These are phyloP conservation scores for Ogataea chonburiensis DNA, from an alignment of 805 yeast genomes.

Conservation along the genomic window DNA sequence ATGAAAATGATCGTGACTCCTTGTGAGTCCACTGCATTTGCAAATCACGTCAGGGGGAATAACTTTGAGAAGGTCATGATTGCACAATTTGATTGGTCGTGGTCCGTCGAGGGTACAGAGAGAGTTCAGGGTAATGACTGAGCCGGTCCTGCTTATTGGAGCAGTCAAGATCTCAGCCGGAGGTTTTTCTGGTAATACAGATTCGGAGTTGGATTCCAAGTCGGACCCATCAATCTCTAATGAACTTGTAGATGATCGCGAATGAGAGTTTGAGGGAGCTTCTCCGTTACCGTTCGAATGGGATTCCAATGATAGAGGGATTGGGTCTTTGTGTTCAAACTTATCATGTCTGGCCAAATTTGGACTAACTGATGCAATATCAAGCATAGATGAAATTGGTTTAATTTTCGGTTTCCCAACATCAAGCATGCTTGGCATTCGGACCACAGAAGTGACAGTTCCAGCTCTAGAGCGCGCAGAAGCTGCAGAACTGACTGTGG, in stretches of 20 bases:
- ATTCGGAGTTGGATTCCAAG: too few relatives aligned
- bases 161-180: too few relatives aligned
- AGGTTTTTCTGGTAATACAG: too few relatives aligned
- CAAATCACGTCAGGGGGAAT: slow-evolving; percentile 27
- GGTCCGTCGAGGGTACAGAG: slow-evolving; percentile 26
- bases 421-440: slow-evolving; percentile 17
- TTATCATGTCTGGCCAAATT: too few relatives aligned
- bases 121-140: slow-evolving; percentile 20
- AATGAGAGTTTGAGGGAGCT: too few relatives aligned
- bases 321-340: too few relatives aligned
- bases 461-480: slow-evolving; percentile 19
- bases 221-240: too few relatives aligned
- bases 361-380: slow-evolving; percentile 9
- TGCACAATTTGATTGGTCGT: slow-evolving; percentile 23
- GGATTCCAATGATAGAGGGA: too few relatives aligned
- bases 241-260: too few relatives aligned
- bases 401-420: slow-evolving; percentile 14
- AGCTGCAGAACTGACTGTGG: slow-evolving; percentile 14
- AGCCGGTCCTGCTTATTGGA: slow-evolving; percentile 13
- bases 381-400: slow-evolving; percentile 14
- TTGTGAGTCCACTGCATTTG: slow-evolving; percentile 25
- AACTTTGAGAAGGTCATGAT: slow-evolving; percentile 22
- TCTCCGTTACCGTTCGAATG: too few relatives aligned
- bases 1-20: slow-evolving; percentile 19
- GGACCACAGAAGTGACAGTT: slow-evolving; percentile 12